Conservation (phyloP, 2,329 filamentous ascomycete genomes). For the Alternaria panax region DNA sequence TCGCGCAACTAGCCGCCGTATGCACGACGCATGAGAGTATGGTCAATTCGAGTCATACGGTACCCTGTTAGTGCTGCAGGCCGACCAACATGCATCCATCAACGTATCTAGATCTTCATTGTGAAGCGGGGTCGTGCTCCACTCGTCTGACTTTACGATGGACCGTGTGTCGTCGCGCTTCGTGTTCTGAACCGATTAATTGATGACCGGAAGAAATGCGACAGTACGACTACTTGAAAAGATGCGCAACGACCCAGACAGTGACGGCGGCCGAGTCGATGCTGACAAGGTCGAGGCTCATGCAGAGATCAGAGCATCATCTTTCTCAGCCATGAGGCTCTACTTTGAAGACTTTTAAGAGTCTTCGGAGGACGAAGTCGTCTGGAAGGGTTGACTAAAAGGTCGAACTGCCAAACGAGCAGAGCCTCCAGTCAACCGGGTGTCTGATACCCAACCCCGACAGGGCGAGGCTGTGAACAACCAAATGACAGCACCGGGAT, state of each 20-base stretch:
- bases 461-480: not conserved
- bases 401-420: not conserved
- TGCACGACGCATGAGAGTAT: not conserved
- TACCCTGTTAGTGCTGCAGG: not conserved
- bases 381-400: not conserved
- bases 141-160: not conserved
- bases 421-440: not conserved
- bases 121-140: not conserved
- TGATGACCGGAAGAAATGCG: not conserved
- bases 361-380: not conserved
- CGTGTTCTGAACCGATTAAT: not conserved
- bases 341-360: not conserved
- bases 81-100: not conserved
- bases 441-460: not conserved
- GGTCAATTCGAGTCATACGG: not conserved
- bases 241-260: not conserved
- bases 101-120: not conserved
- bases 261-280: not conserved
- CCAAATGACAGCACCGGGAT: not conserved
- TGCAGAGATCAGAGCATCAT: not conserved
- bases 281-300: not conserved
- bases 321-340: not conserved
- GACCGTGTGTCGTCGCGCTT: not conserved
- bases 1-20: not conserved
- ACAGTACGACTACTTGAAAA: not conserved